These are phyloP conservation scores for Leccinum pellstonianum DNA, from an alignment of 768 basidiomycete genomes.

Conservation along the genomic window DNA sequence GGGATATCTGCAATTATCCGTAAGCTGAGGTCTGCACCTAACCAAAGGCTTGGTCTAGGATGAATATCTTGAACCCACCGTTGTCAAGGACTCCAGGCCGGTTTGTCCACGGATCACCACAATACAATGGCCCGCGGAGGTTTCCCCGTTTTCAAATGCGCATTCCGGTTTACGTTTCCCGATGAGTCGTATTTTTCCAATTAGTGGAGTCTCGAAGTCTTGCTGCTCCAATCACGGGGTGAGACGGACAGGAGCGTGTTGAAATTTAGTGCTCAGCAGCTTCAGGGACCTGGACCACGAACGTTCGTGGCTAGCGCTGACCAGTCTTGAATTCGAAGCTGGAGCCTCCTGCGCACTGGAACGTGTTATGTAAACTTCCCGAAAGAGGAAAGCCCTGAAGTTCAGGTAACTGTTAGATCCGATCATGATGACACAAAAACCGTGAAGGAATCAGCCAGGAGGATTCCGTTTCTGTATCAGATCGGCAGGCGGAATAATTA, in stretches of 20 bases:
- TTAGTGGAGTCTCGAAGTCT: background rate
- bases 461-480: background rate
- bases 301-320: background rate
- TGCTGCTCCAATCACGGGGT: background rate
- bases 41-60: background rate
- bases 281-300: background rate
- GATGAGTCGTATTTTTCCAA: background rate
- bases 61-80: background rate
- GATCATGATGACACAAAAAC: too few relatives aligned
- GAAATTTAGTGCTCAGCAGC: background rate
- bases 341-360: background rate
- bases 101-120: background rate
- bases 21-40: background rate
- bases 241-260: background rate
- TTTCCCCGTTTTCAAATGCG: background rate
- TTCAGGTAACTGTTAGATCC: too few relatives aligned
- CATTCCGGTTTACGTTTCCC: background rate
- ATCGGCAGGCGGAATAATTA: background rate
- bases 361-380: background rate
- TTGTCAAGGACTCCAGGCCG: background rate
- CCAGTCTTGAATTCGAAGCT: background rate
- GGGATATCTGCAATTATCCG: background rate
- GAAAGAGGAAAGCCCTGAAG: background rate
- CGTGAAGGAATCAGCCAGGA: too few relatives aligned
- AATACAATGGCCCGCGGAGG: background rate